These are phyloP conservation scores for Wickerhamomyces chambardii DNA, from an alignment of 805 yeast genomes.

Conservation along the genomic window DNA sequence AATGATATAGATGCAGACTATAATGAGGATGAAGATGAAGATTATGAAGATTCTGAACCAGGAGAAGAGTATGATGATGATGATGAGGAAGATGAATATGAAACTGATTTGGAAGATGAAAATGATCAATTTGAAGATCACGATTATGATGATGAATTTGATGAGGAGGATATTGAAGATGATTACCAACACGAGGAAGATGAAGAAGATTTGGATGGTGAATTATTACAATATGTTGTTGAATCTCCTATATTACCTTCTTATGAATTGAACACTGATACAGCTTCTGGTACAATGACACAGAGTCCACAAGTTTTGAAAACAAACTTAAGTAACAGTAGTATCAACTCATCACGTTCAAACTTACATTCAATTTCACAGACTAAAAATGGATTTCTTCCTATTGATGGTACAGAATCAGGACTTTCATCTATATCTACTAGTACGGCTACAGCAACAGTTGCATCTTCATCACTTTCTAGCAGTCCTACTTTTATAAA, in stretches of 20 bases:
- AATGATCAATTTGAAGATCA: conserved; percentile 24
- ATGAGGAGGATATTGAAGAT: conserved; percentile 11
- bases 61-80: conserved; percentile 13
- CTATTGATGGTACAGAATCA: no score
- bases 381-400: no score
- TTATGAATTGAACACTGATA: no score
- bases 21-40: conserved; percentile 11
- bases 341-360: no score
- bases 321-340: no score
- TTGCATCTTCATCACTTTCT: no score
- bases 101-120: conserved; percentile 18
- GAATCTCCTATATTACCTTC: no score
- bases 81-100: conserved; percentile 11
- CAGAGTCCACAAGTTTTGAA: no score
- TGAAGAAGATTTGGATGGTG: conserved; percentile 20
- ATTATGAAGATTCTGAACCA: conserved; percentile 11
- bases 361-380: no score
- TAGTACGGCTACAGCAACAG: no score
- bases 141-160: not conserved
- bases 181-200: conserved; percentile 18
- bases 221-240: conserved; percentile 16
- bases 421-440: no score
- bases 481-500: no score
- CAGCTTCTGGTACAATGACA: not conserved
- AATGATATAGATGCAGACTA: conserved; percentile 12